Percentiles rank a stretch among this genome's conserved stretches.
These are phyloP conservation scores for Aspergillus nomiae DNA, from an alignment of 2,329 filamentous ascomycete species.

Conservation along the genomic window DNA sequence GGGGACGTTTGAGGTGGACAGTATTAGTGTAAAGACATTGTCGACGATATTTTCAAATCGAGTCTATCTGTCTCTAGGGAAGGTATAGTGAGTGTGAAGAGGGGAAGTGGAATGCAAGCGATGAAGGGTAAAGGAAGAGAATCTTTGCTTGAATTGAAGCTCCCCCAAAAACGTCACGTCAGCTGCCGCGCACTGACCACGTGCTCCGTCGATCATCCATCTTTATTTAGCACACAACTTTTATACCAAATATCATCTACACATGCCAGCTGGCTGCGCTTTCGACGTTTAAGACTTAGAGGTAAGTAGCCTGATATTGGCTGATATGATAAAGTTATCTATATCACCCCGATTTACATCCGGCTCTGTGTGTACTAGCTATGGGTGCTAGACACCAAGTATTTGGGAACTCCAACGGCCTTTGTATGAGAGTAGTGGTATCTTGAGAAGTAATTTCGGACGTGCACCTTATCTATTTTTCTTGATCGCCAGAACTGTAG, in stretches of 20 bases:
- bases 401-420: neutral
- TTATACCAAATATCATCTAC: neutral
- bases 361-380: neutral
- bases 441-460: neutral
- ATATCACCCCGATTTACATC: neutral
- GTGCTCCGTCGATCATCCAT: conserved; percentile 2
- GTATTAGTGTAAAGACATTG: neutral
- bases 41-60: neutral
- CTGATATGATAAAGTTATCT: neutral
- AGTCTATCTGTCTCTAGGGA: neutral
- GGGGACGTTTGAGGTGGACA: neutral
- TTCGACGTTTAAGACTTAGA: neutral
- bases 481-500: too few relatives aligned
- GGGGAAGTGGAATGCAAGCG: neutral
- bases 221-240: neutral
- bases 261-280: neutral
- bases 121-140: conserved; percentile 6
- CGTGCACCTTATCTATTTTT: neutral
- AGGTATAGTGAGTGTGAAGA: neutral
- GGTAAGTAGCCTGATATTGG: neutral
- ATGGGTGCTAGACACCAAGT: neutral
- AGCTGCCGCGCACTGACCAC: conserved; percentile 2
- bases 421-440: neutral
- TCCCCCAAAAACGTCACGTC: neutral
- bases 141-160: neutral